phyloP scores from a whole-genome alignment of 1,139 yeast genomes.

The Saccharomyces hybrid region DNA sequence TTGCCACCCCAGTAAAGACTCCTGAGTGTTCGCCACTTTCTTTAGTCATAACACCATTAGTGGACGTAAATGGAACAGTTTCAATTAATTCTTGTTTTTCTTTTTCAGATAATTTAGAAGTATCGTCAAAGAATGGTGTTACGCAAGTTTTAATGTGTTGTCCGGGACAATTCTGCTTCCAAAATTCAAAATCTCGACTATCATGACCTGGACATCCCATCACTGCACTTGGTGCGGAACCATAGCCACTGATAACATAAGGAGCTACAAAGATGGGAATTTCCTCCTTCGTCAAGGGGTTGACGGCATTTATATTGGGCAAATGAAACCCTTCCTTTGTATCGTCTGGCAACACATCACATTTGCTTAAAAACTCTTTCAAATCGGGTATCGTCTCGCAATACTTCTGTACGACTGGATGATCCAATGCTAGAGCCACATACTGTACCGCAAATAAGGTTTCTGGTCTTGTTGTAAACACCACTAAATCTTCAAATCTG shows the following conservation, averaged over 20 bases:
- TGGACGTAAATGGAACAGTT: conserved; percentile 41
- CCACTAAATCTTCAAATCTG: conserved; percentile 34
- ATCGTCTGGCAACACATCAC: conserved; percentile 37
- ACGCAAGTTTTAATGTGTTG: conserved; percentile 17
- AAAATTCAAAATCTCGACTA: conserved; percentile 69
- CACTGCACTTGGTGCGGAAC: conserved; percentile 69
- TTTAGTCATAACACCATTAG: conserved; percentile 47
- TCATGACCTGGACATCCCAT: conserved; percentile 99
- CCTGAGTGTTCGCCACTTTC: conserved; percentile 48
- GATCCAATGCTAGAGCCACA: conserved; percentile 66
- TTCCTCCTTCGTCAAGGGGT: conserved; percentile 48
- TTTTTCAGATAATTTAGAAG: conserved; percentile 3
- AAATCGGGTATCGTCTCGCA: conserved; percentile 38
- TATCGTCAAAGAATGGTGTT: conserved; percentile 8
- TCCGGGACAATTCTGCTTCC: conserved; percentile 54
- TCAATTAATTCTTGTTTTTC: conserved; percentile 11
- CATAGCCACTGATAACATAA: conserved; percentile 75
- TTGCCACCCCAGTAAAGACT: conserved; percentile 44
- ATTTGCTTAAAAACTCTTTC: conserved; percentile 37
- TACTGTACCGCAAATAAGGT: conserved; percentile 78
- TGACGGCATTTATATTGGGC: conserved; percentile 39
- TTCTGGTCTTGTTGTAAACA: conserved; percentile 86
- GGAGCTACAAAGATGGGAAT: conserved; percentile 86
- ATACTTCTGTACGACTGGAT: conserved; percentile 46
- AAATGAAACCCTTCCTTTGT: conserved; percentile 61